Conservation (phyloP, 2,329 filamentous ascomycete species). For the Xylaria sp. region DNA sequence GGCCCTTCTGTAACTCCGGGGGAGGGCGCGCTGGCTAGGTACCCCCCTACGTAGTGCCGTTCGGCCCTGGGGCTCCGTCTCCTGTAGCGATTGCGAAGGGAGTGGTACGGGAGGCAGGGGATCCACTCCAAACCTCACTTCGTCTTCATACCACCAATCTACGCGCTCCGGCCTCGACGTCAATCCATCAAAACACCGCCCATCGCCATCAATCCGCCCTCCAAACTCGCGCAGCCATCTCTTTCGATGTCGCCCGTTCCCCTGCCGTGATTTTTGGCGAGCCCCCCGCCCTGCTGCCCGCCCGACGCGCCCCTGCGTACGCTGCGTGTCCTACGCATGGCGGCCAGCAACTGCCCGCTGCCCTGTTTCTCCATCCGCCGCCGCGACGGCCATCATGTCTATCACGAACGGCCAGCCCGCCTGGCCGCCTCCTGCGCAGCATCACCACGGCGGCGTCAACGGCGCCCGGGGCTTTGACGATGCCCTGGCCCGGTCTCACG, state of each 20-base stretch:
- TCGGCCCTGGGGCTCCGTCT: conserved; percentile 22
- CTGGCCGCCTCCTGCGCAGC: conserved; percentile 70
- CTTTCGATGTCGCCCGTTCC: conserved; percentile 62
- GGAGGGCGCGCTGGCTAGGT: not conserved
- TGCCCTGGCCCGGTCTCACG: conserved; percentile 62
- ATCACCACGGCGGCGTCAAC: conserved; percentile 53
- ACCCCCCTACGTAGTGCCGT: not conserved
- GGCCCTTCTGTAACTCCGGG: conserved; percentile 13
- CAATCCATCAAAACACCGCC: conserved; percentile 63
- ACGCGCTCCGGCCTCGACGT: conserved; percentile 61
- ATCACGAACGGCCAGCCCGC: conserved; percentile 72
- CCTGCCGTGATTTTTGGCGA: conserved; percentile 62
- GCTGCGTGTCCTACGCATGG: conserved; percentile 64
- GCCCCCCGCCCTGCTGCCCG: conserved; percentile 59
- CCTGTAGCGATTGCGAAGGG: conserved; percentile 25
- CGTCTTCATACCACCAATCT: conserved; percentile 67
- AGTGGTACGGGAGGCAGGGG: conserved; percentile 26
- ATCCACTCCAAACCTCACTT: conserved; percentile 47
- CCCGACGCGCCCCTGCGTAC: conserved; percentile 63
- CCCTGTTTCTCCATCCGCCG: conserved; percentile 61
- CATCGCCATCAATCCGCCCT: conserved; percentile 55
- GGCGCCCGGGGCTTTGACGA: conserved; percentile 68
- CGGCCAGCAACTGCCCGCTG: conserved; percentile 65
- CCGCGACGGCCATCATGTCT: conserved; percentile 68
- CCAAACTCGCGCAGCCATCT: conserved; percentile 61